phyloP scores from a whole-genome alignment of 495 filamentous ascomycete species.

The Monascus purpureus region DNA sequence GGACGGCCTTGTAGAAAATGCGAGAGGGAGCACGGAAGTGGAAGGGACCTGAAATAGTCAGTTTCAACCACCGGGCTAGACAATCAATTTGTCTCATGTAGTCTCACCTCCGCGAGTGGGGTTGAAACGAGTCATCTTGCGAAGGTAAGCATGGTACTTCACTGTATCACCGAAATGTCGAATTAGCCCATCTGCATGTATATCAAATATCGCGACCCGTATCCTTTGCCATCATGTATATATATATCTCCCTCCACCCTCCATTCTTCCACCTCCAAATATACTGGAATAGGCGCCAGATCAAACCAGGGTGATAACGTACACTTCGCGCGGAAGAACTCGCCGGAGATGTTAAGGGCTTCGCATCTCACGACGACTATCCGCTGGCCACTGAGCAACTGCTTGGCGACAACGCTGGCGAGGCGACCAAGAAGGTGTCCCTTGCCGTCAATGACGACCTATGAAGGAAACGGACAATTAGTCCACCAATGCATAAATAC shows the following conservation, averaged over 20 bases:
- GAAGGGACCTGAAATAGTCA: conserved; percentile 62
- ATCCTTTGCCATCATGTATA: conserved; percentile 1
- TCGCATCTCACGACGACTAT: conserved; percentile 98
- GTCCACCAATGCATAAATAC: too few relatives aligned
- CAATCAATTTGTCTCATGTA: conserved; percentile 3
- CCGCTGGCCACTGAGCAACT: conserved; percentile 98
- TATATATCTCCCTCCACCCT: conserved; percentile 3
- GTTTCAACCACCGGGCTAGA: conserved; percentile 23
- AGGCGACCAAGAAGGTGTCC: conserved; percentile 98
- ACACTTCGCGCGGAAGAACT: conserved; percentile 99
- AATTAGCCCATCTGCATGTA: conserved; percentile 19
- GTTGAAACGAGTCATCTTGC: conserved; percentile 99
- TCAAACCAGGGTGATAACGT: conserved; percentile 38
- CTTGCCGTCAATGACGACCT: conserved; percentile 99
- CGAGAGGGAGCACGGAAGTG: conserved; percentile 97
- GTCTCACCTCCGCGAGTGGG: conserved; percentile 85
- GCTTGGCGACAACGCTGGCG: conserved; percentile 97
- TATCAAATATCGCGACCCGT: conserved; percentile 1
- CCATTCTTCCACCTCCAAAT: conserved; percentile 4
- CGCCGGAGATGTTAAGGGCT: conserved; percentile 98
- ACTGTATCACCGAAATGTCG: conserved; percentile 43
- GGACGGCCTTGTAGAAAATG: conserved; percentile 99
- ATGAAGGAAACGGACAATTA: conserved; percentile 8
- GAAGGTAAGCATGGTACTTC: conserved; percentile 99
- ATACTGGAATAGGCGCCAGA: too few relatives aligned